Conservation (phyloP, 2,329 filamentous ascomycete species). For the Epichloe coenophiala region DNA sequence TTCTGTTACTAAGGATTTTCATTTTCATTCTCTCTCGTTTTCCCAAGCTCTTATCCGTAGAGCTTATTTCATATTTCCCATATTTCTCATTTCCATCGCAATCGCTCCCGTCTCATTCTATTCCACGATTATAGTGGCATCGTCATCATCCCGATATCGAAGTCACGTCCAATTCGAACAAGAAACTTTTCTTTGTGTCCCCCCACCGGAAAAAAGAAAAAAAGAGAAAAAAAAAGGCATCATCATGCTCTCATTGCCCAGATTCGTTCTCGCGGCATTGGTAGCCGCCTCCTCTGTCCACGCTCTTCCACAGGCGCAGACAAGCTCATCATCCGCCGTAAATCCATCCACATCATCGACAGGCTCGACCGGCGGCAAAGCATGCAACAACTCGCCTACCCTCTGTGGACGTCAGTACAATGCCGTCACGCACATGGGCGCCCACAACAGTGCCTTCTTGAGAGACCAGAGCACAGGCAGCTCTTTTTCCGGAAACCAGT, state of each 20-base stretch:
- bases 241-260: conserved; percentile 13
- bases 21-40: background rate
- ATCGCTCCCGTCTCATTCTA: no score
- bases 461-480: conserved; percentile 48
- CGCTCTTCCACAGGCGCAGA: conserved; percentile 12
- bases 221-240: conserved; percentile 1
- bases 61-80: background rate
- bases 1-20: no score
- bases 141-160: background rate
- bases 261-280: conserved; percentile 9
- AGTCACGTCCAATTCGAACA: background rate
- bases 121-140: background rate
- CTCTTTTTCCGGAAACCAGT: conserved; percentile 58
- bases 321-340: conserved; percentile 3
- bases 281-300: conserved; percentile 11
- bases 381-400: conserved; percentile 70
- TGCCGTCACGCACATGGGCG: conserved; percentile 65
- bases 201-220: background rate
- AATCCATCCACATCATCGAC: conserved; percentile 7
- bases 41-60: background rate
- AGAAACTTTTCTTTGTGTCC: background rate
- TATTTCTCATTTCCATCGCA: no score
- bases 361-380: conserved; percentile 15
- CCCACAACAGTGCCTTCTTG: conserved; percentile 62
- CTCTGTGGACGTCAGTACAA: conserved; percentile 61